Base-by-base conservation (phyloP, 352 stramenopile genomes). In the Globisporangium recalcitrans region DNA sequence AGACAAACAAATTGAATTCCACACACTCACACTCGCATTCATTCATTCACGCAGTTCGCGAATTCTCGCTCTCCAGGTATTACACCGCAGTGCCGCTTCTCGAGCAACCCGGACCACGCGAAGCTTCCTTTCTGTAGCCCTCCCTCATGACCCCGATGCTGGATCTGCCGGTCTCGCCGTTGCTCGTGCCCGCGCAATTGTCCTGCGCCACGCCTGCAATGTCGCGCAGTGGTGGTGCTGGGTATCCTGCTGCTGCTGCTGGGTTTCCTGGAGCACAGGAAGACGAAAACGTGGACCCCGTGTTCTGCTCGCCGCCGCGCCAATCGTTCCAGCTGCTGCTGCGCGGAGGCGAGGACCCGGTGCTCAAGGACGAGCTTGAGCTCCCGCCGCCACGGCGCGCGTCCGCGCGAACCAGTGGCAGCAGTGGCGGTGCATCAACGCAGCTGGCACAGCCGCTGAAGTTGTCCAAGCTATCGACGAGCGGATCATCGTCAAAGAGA, bases 311-410 rank as follows among this genome's bases (percentile, higher is more conserved):
- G 47, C 58, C 58, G 22, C 47, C 58, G 21, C 32, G 31, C 11
- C 46, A 63, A 32, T 63, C 58, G 32, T 63, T 63, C 22, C 58
- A 56, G 34, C 24, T 63, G 29, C 21, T 63, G 32, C 46, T 63
- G 31, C 47, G 48, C 58, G 58, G 58, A 1, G 31, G 48, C 46
- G 58, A 54, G 8, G 31, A 54, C 32, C 42, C 57, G 31, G 22
- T 63, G 19, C n/a, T 56, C n/a, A 63, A 63, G 29, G 46, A 63
- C 29, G 58, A 63, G 26, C 27, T 55, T 4, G 42, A 46, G 44
- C 21, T 55, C 5, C 21, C 31, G 31, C 46, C 42, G 42, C 56
- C 46, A 22, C 24, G 26, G 1, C 55, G 55, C 24, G 2, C 16
- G 19, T 51, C 44, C n/a, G 3, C n/a, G 21, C 44, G 44, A 29